These are phyloP conservation scores for Echria macrotheca DNA, from an alignment of 495 filamentous ascomycete species.

Conservation along the genomic window DNA sequence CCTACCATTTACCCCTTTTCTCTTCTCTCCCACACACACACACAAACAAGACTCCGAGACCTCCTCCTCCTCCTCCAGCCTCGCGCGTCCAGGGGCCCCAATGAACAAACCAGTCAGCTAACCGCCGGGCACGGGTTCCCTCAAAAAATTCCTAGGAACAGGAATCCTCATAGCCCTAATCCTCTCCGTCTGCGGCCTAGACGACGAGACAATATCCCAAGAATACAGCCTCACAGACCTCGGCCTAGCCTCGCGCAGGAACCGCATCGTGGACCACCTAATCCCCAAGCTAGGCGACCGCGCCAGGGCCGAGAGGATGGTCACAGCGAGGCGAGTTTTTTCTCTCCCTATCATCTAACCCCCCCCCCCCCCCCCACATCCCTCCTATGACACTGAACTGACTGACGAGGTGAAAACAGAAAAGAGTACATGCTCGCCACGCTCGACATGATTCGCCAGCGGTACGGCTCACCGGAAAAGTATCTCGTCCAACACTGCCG, in stretches of 20 bases:
- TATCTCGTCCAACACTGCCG: slow-evolving; percentile 51
- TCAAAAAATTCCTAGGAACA: no score
- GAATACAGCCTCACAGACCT: slow-evolving; percentile 59
- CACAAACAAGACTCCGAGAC: no score
- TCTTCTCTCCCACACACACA: no score
- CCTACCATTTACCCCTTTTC: no score
- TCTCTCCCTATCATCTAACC: no score
- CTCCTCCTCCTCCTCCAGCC: background rate
- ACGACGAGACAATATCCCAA: slow-evolving; percentile 50
- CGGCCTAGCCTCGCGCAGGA: slow-evolving; percentile 41
- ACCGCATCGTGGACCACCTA: slow-evolving; percentile 40
- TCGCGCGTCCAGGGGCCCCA: background rate
- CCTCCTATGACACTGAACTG: background rate
- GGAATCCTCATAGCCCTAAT: slow-evolving; percentile 58
- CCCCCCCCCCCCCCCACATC: no score
- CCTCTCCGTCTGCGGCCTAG: slow-evolving; percentile 51
- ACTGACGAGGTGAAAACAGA: slow-evolving; percentile 23
- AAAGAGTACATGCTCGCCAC: slow-evolving; percentile 51
- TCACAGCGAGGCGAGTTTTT: slow-evolving; percentile 41
- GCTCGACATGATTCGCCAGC: slow-evolving; percentile 43
- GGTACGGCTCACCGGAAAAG: slow-evolving; percentile 51
- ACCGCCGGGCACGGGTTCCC: no score
- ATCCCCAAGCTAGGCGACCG: slow-evolving; percentile 36
- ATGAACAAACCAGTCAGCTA: background rate
- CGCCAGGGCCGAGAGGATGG: slow-evolving; percentile 44